Percentiles rank a stretch among this genome's conserved stretches.
These are phyloP conservation scores for Podospora pseudoanserina DNA, from an alignment of 495 filamentous ascomycete genomes.

Conservation along the genomic window DNA sequence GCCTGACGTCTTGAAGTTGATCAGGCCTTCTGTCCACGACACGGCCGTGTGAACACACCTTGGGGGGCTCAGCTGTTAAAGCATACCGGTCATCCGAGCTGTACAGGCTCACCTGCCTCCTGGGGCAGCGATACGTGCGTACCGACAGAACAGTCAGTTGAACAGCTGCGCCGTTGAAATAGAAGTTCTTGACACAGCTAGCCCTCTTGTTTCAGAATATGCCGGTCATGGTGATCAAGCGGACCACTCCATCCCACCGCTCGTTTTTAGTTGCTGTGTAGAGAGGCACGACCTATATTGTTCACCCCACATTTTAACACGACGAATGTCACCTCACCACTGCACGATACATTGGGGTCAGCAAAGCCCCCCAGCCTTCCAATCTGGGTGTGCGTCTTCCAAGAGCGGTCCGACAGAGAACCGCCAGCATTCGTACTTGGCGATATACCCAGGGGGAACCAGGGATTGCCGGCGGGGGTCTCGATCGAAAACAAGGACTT, in stretches of 20 bases:
- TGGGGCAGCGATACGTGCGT: neutral
- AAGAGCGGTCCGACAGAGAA: neutral
- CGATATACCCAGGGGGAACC: neutral
- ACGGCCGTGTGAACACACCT: neutral
- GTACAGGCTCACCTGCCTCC: neutral
- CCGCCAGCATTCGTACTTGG: conserved; percentile 2
- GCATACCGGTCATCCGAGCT: neutral
- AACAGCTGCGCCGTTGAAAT: conserved; percentile 8
- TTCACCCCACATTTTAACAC: conserved; percentile 11
- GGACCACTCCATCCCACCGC: conserved; percentile 10
- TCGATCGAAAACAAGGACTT: neutral
- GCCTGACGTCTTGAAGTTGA: neutral
- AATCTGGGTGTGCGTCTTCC: neutral
- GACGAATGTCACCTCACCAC: neutral
- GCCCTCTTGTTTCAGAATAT: conserved; percentile 21
- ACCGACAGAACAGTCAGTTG: neutral
- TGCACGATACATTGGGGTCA: neutral
- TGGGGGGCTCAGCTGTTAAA: neutral
- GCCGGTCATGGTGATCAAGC: conserved; percentile 15
- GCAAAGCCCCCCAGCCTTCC: neutral
- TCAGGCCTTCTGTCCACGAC: neutral
- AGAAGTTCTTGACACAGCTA: conserved; percentile 18
- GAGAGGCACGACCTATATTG: conserved; percentile 3
- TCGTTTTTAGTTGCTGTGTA: conserved; percentile 7
- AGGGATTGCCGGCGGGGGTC: neutral